These are phyloP conservation scores for Xylaria castorea DNA, from an alignment of 495 filamentous ascomycete genomes.

Conservation along the genomic window DNA sequence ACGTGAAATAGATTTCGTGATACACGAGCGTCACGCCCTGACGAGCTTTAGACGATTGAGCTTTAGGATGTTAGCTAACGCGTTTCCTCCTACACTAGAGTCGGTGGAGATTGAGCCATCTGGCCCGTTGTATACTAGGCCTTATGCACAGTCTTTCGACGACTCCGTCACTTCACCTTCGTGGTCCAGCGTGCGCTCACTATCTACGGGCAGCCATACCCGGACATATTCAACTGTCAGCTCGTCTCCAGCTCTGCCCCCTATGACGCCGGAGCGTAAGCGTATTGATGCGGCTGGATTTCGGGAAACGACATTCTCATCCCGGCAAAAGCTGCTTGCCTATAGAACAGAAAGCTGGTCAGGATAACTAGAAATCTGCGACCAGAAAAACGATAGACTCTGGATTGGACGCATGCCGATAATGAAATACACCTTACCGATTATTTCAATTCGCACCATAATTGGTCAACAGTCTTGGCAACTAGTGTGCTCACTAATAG, in stretches of 20 bases:
- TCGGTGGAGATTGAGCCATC: conserved; percentile 28
- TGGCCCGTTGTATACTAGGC: conserved; percentile 11
- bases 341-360: conserved; percentile 20
- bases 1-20: neutral
- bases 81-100: conserved; percentile 5
- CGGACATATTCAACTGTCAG: conserved; percentile 25
- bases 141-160: conserved; percentile 11
- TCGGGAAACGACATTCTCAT: conserved; percentile 29
- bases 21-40: neutral
- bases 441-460: neutral
- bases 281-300: conserved; percentile 24
- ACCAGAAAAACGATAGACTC: conserved; percentile 10
- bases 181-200: conserved; percentile 23
- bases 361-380: neutral
- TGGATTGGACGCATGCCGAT: conserved; percentile 2
- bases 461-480: neutral
- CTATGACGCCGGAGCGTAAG: conserved; percentile 26
- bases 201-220: conserved; percentile 7
- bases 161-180: conserved; percentile 20
- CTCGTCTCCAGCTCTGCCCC: conserved; percentile 15
- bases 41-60: neutral
- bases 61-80: neutral
- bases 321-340: conserved; percentile 22
- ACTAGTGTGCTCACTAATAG: neutral
- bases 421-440: neutral